These are phyloP conservation scores for Candida yuanshanica DNA, from an alignment of 805 yeast genomes.

Conservation along the genomic window DNA sequence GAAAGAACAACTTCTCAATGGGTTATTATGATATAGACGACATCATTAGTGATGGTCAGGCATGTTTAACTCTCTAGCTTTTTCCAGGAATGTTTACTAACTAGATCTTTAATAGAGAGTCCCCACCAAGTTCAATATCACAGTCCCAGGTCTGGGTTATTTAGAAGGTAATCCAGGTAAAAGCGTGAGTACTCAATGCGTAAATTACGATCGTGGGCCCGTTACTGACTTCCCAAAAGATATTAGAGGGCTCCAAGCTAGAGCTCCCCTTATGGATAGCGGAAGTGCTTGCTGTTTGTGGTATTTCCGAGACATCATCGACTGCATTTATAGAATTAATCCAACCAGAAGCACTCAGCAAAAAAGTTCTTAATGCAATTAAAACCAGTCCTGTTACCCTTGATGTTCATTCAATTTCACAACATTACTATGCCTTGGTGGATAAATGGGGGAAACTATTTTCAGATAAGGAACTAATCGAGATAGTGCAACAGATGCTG, in stretches of 20 bases:
- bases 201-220: too few species aligned
- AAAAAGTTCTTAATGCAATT: constrained; percentile 72
- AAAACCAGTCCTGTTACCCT: constrained; percentile 62
- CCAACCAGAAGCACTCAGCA: constrained; percentile 64
- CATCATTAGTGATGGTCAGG: constrained; percentile 52
- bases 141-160: constrained; percentile 85
- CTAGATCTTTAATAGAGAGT: constrained; percentile 39
- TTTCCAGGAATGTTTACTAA: background rate
- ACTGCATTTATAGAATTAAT: constrained; percentile 57
- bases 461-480: constrained; percentile 56
- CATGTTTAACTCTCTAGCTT: constrained; percentile 30
- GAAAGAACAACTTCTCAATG: too few species aligned
- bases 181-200: background rate
- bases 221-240: constrained; percentile 15
- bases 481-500: constrained; percentile 44
- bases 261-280: constrained; percentile 91
- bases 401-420: constrained; percentile 60
- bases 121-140: constrained; percentile 72
- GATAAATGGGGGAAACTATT: constrained; percentile 75
- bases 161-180: constrained; percentile 73
- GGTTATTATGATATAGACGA: constrained; percentile 74
- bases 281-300: constrained; percentile 54
- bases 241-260: constrained; percentile 54
- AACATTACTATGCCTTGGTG: constrained; percentile 65
- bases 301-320: background rate